Evolutionary conservation across 306 rosid genomes (phyloP), one percentile per base, ranked within the genome.

Genomic region (Luffa aegyptiaca): DNA sequence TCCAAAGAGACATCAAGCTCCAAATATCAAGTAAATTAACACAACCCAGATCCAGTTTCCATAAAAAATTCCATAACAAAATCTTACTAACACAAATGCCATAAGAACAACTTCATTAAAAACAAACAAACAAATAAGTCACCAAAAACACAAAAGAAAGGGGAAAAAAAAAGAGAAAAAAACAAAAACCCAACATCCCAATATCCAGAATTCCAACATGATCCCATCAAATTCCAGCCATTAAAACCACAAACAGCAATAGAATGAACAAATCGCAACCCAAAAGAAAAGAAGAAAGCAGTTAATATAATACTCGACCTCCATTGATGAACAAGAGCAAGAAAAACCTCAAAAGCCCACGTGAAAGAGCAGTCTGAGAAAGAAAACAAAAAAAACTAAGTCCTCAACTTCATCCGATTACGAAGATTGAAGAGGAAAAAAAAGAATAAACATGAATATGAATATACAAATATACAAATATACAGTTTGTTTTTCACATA

Each of bases 1-100:
- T 7, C 16, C 36, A 68, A 45, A 68, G 8, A 64, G 16, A 17
- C 1, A 4, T 31, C 41, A 68, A 68, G 7, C 56, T 70, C n/a
- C 18, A 45, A 71, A 51, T 35, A 71, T 71, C 76, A 46, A 71
- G 57, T 71, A n/a, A 71, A 71, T 71, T 46, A 44, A 71, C 16
- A 21, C 58, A 72, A 46, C 41, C 77, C 58, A 72, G 77, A 72
- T 72, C 77, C 77, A 72, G 6, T 72, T 72, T 72, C 58, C 41
- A 26, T 26, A 5, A 21, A 72, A 46, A 18, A 46, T 33, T 12
- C 45, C 70, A 6, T 5, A 63, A 35, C 51, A 70, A 44, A 72
- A 72, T 72, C 58, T 31, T 33, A 46, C 36, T 48, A 18, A 21
- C 35, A 33, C 16, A 71, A 71, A 71, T 72, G 58, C 5, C 77